These are phyloP conservation scores for Hibiscus mutabilis DNA, from an alignment of 345 rosid species.

Conservation along the genomic window DNA sequence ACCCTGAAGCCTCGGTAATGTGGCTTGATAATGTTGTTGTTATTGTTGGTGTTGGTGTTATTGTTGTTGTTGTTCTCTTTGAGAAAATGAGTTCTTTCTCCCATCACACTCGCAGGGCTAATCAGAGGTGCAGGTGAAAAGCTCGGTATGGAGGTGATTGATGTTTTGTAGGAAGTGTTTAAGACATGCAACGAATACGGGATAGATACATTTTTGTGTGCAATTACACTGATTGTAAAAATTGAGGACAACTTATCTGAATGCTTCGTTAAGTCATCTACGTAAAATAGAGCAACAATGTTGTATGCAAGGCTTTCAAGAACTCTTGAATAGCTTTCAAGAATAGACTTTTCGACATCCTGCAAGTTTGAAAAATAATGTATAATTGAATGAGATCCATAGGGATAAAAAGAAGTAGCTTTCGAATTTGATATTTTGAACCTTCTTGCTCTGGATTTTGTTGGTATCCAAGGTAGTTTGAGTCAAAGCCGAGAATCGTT, in stretches of 20 bases:
- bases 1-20: constrained; percentile 83
- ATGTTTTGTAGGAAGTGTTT: constrained; percentile 47
- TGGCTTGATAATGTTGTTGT: constrained; percentile 37
- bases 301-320: constrained; percentile 91
- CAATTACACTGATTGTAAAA: constrained; percentile 31
- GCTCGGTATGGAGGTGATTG: constrained; percentile 54
- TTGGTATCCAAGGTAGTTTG: constrained; percentile 91
- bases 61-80: not conserved
- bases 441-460: constrained; percentile 94
- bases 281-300: constrained; percentile 74
- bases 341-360: constrained; percentile 94
- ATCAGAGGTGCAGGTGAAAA: constrained; percentile 50
- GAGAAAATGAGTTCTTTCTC: constrained; percentile 23
- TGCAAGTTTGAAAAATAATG: constrained; percentile 10
- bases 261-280: constrained; percentile 74
- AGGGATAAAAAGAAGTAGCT: not conserved
- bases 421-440: constrained; percentile 1
- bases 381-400: not conserved
- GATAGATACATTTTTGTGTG: constrained; percentile 41
- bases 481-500: constrained; percentile 83
- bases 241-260: constrained; percentile 46
- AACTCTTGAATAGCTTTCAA: constrained; percentile 91
- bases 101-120: constrained; percentile 47
- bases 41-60: not conserved
- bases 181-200: constrained; percentile 41